Conservation (phyloP, 2,329 filamentous ascomycete species). For the Cladosporium sp. region DNA sequence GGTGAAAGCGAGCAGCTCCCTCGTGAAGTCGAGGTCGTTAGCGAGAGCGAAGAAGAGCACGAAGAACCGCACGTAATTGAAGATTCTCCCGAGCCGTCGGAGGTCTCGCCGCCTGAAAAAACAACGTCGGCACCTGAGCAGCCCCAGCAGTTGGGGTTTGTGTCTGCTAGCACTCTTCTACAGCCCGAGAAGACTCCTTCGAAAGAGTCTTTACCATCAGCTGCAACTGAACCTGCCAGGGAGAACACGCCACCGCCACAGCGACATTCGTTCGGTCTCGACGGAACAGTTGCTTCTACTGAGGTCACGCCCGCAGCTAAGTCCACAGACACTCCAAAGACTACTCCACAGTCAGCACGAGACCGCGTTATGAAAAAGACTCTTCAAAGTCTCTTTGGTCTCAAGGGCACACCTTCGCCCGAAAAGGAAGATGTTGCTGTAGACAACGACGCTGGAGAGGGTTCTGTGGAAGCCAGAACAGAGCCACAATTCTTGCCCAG, state of each 20-base stretch:
- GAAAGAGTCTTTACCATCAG: neutral
- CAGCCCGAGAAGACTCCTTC: neutral
- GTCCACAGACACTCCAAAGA: conserved; percentile 8
- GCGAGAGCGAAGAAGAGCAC: conserved; percentile 11
- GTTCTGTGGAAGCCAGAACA: neutral
- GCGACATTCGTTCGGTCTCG: conserved; percentile 14
- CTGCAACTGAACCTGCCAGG: neutral
- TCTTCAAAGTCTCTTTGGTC: conserved; percentile 29
- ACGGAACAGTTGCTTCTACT: conserved; percentile 16
- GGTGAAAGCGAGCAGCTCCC: conserved; percentile 11
- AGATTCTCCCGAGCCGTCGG: neutral
- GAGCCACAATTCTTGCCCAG: neutral
- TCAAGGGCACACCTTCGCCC: conserved; percentile 24
- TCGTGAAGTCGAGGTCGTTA: conserved; percentile 14
- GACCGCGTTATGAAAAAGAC: conserved; percentile 28
- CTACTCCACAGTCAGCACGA: conserved; percentile 22
- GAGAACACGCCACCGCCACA: neutral
- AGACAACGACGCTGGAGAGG: neutral
- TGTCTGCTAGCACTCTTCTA: conserved; percentile 2
- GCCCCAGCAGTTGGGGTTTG: neutral
- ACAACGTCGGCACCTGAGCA: neutral
- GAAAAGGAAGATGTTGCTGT: conserved; percentile 15
- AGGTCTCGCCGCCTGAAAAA: neutral
- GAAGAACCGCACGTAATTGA: neutral
- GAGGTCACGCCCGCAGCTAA: conserved; percentile 2